A percentile compares a stretch with the other conserved stretches of the same genome.
phyloP scores from a whole-genome alignment of 441 rosid species.

The Syzygium malaccense region DNA sequence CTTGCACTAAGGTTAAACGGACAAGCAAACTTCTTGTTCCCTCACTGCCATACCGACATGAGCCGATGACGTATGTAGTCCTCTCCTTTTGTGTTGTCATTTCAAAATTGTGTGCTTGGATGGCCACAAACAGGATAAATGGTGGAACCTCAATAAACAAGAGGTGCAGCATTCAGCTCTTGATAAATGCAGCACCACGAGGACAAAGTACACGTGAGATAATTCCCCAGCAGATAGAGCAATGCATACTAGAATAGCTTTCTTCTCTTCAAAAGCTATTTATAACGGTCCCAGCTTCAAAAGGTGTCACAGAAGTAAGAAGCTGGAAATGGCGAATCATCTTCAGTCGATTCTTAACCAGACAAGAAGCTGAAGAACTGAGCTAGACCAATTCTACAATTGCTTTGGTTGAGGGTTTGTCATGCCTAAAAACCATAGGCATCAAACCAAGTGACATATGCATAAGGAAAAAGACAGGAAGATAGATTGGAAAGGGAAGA shows the following conservation, averaged over 20 bases:
- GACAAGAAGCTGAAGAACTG: not conserved
- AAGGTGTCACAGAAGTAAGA: not conserved
- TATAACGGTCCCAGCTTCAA: not conserved
- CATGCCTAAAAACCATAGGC: not conserved
- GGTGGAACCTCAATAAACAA: not conserved
- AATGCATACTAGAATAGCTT: not conserved
- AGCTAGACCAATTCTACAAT: not conserved
- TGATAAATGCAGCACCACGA: not conserved
- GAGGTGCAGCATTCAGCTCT: not conserved
- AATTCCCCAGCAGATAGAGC: not conserved
- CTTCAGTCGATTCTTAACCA: not conserved
- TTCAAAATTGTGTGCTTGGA: too few relatives aligned
- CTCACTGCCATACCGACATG: not conserved
- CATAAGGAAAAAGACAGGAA: not conserved
- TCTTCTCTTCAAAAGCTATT: not conserved
- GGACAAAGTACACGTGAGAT: not conserved
- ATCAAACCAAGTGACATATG: not conserved
- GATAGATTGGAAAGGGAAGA: not conserved
- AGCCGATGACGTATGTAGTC: not conserved
- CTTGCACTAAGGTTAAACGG: not conserved
- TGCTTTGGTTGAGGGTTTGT: not conserved
- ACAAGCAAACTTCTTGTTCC: not conserved
- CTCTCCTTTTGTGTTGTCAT: not conserved
- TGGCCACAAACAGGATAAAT: accelerated
- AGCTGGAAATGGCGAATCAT: not conserved